Base-by-base conservation (phyloP, 345 rosid species). In the Rubroshorea leprosula region DNA sequence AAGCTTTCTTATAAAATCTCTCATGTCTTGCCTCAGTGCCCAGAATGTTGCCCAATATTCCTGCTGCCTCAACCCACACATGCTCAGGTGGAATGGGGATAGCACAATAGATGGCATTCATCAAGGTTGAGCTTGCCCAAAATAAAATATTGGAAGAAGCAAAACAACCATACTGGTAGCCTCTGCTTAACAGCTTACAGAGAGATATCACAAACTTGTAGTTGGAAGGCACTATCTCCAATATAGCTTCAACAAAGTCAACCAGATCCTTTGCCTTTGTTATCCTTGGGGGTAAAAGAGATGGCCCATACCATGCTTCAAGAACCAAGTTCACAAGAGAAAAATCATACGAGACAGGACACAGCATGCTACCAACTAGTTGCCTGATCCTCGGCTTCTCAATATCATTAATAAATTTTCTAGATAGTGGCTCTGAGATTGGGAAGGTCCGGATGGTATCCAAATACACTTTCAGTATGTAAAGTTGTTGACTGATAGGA, bases 71-170 rank as follows among this genome's bases (percentile, higher is more conserved):
- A 0, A 78, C 88, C 97, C 92, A 93, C 45, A 68, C 71, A 62
- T 55, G 72, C 79, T 87, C 99, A 0, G 97, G 96, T 52, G 97
- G 83, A 44, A 89, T 52, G n/a, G 97, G 97, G 25, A 92, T 38
- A 2, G 86, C 89, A 47, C 79, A 84, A 49, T 78, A 83, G 23
- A 92, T 54, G 16, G 94, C 64, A 23, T 65, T 70, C 12, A 75
- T 75, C 73, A 92, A 65, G 51, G 70, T 71, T 24, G 80, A 72
- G 72, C 85, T 68, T 7, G 87, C 82, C 99, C 97, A 89, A 62
- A 77, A 93, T 25, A 76, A 62, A 43, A 93, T 57, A 64, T 94
- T 61, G 24, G 78, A 63, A 18, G 76, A 65, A 51, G 66, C 24
- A 46, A 61, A 67, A 13, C 58, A 49, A 16, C 46, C 6, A 55